A percentile compares a stretch with the other conserved stretches of the same genome.
Evolutionary conservation across 768 basidiomycete genomes (phyloP).

Genomic region (Phanerodontia chrysosporium): DNA sequence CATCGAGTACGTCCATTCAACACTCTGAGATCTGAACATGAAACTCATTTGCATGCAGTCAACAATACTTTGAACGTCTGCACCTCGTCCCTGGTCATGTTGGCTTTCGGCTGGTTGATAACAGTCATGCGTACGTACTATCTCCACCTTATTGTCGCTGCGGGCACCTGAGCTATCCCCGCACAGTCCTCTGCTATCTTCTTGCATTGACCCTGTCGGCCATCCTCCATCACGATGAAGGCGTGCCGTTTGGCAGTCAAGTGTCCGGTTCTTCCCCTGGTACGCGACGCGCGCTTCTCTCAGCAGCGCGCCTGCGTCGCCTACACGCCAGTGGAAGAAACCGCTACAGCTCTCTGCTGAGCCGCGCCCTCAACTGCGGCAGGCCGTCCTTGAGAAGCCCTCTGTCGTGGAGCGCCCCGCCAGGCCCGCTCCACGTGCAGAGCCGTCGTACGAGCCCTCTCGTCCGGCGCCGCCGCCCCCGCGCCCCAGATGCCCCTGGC

Average conservation of each 20-base stretch:
- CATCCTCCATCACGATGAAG: constrained; percentile 38
- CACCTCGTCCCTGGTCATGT: constrained; percentile 48
- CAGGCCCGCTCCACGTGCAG: background rate
- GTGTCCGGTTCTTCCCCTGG: constrained; percentile 42
- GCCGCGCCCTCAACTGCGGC: constrained; percentile 37
- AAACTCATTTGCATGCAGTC: background rate
- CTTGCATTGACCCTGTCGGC: constrained; percentile 42
- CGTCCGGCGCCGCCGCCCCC: constrained; percentile 3
- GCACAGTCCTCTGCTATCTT: constrained; percentile 56
- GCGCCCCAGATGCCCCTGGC: background rate
- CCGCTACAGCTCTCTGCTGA: constrained; percentile 39
- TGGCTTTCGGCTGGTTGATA: constrained; percentile 54
- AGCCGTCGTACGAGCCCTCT: constrained; percentile 2
- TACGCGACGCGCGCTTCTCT: constrained; percentile 25
- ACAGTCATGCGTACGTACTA: constrained; percentile 10
- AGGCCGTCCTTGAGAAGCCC: constrained; percentile 16
- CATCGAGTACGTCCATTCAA: constrained; percentile 19
- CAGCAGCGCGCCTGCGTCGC: constrained; percentile 33
- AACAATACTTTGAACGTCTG: constrained; percentile 31
- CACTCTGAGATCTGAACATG: background rate
- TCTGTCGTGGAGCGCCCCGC: constrained; percentile 4
- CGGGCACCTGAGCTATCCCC: constrained; percentile 5
- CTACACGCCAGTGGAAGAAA: constrained; percentile 32
- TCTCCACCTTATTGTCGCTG: background rate
- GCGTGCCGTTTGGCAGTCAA: constrained; percentile 49